Base-by-base conservation (phyloP, 208 protist genomes). In the Leishmania aethiopica region DNA sequence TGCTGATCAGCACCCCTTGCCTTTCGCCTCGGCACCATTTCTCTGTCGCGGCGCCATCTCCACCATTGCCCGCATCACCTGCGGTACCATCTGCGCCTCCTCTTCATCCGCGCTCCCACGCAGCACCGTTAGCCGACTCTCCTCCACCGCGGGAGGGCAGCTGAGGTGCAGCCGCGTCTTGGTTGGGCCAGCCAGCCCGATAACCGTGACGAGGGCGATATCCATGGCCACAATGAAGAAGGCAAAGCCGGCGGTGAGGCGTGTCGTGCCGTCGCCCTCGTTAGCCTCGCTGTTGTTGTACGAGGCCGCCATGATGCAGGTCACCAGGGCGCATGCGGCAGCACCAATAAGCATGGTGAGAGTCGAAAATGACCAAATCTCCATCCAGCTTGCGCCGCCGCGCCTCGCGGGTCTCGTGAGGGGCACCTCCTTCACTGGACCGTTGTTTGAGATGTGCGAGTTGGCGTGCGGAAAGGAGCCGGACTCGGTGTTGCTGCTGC, bases 261-360 rank as follows among this genome's bases (percentile, higher is more conserved):
- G 47, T 28, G 66, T 59, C 3, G 22, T 60, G 13, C 10, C 28
- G 45, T 73, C 49, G 11, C 42, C 10, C 25, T n/a, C 25, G 57
- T 32, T n/a, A 62, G 70, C 69, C 35, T 69, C 35, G 2, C 75
- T 55, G 7, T 78, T 45, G 37, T 35, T 71, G 47, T 71, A 75
- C 28, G 28, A 60, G 10, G 55, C 60, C 35, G 60, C 76, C 55
- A 84, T 60, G 49, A 75, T 37, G 13, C 81, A 0, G 13, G 78
- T 71, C 55, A 81, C 66, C 0, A 85, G 22, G 3, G 75, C 75
- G 42, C 80, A 82, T 17, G 80, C n/a, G 57, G 75, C 40, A 11
- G 78, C 70, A 13, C 47, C 55, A 6, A 84, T 45, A 17, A 83
- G 76, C 78, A 85, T 19, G 37, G 67, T 85, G 67, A 82, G 84